A percentile compares a stretch with the other conserved stretches of the same genome.
These are phyloP conservation scores for Cucurbita moschata DNA, from an alignment of 306 rosid species.

Conservation along the genomic window DNA sequence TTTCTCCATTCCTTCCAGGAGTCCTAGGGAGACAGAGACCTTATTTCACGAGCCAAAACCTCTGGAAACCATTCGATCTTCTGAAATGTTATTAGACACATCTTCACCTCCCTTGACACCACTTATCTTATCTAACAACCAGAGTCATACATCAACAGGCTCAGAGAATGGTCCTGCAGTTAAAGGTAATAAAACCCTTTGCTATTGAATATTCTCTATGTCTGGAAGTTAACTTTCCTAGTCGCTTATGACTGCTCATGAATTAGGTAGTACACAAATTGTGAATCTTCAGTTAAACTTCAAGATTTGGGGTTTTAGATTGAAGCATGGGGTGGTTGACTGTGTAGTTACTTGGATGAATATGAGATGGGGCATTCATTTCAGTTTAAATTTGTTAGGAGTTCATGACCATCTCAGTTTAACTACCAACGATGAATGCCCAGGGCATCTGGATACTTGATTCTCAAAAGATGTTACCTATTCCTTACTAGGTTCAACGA, in stretches of 20 bases:
- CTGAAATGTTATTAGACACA: conserved; percentile 25
- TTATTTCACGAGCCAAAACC: conserved; percentile 27
- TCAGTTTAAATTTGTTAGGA: not conserved
- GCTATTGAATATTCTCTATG: not conserved
- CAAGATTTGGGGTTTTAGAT: not conserved
- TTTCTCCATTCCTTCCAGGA: conserved; percentile 72
- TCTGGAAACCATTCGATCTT: conserved; percentile 25
- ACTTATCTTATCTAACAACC: conserved; percentile 33
- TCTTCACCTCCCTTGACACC: conserved; percentile 66
- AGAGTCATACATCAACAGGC: conserved; percentile 20
- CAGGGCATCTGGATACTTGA: not conserved
- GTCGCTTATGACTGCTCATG: not conserved
- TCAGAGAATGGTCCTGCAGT: conserved; percentile 26
- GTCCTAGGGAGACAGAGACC: conserved; percentile 29
- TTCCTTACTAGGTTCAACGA: not conserved
- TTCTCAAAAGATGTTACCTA: not conserved
- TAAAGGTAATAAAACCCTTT: conserved; percentile 38
- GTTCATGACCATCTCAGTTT: not conserved
- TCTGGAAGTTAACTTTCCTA: not conserved
- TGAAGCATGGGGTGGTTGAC: conserved; percentile 1
- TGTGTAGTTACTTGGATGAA: not conserved
- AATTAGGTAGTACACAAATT: not conserved
- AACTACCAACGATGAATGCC: not conserved
- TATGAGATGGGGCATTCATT: not conserved
- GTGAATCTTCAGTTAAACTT: not conserved